Evolutionary conservation across 495 filamentous ascomycete species (phyloP).

Genomic region (Penicillium diatomitis): DNA sequence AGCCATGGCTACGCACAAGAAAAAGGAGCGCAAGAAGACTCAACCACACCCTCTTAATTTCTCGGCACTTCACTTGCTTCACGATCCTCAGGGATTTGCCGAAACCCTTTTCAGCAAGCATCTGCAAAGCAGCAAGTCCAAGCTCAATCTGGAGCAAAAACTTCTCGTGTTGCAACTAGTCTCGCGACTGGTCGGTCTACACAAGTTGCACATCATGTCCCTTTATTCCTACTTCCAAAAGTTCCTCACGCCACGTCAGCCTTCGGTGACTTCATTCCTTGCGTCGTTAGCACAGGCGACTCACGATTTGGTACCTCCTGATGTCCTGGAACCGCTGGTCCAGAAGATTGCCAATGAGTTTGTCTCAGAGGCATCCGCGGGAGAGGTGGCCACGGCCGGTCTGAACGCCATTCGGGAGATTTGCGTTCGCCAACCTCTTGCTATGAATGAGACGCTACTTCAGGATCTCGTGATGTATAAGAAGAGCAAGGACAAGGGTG

Average conservation of each 20-base stretch:
- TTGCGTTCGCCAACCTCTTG: constrained; percentile 81
- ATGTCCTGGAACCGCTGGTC: constrained; percentile 82
- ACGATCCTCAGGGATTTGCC: constrained; percentile 93
- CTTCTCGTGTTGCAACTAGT: constrained; percentile 81
- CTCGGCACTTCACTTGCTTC: constrained; percentile 90
- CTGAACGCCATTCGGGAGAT: constrained; percentile 93
- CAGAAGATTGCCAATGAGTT: constrained; percentile 98
- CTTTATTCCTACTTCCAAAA: constrained; percentile 85
- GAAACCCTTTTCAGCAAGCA: constrained; percentile 87
- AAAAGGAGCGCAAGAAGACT: constrained; percentile 79
- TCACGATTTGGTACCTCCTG: constrained; percentile 85
- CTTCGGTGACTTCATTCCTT: constrained; percentile 87
- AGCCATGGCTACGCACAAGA: constrained; percentile 61
- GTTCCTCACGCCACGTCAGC: constrained; percentile 79
- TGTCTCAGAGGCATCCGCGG: constrained; percentile 85
- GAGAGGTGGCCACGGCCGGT: constrained; percentile 85
- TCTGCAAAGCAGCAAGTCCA: constrained; percentile 75
- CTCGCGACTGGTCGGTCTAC: constrained; percentile 81
- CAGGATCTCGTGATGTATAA: constrained; percentile 95
- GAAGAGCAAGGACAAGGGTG: constrained; percentile 95
- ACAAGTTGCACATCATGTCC: constrained; percentile 77
- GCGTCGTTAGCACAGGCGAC: constrained; percentile 87
- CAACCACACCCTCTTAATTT: constrained; percentile 86
- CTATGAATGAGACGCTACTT: constrained; percentile 90
- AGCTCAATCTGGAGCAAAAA: constrained; percentile 84